Conservation (phyloP, 345 rosid species). For the Brassica incana region DNA sequence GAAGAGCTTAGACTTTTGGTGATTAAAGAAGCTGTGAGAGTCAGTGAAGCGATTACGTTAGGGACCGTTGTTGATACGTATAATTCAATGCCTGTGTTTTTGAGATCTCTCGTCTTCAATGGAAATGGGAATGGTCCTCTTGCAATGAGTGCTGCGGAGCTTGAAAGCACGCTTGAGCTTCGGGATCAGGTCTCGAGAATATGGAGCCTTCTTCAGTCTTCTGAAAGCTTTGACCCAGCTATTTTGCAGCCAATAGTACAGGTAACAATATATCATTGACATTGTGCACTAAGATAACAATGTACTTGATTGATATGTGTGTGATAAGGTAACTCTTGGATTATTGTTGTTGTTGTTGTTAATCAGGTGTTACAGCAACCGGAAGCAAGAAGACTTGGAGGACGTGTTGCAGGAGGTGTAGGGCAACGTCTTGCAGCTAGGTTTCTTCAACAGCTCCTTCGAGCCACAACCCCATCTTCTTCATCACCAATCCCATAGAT, state of each 20-base stretch:
- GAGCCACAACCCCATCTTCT: constrained; percentile 50
- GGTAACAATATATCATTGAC: constrained; percentile 42
- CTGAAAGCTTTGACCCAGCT: constrained; percentile 80
- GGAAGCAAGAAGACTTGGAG: constrained; percentile 74
- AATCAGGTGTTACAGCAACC: constrained; percentile 86
- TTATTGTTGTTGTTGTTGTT: background rate
- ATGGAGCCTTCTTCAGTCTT: constrained; percentile 72
- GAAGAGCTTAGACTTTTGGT: constrained; percentile 78
- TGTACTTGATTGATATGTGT: background rate
- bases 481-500: constrained; percentile 47
- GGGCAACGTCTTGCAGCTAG: constrained; percentile 90
- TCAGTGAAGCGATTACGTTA: constrained; percentile 68
- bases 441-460: constrained; percentile 81
- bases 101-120: constrained; percentile 52
- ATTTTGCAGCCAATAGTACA: constrained; percentile 77
- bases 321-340: background rate
- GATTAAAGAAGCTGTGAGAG: constrained; percentile 77
- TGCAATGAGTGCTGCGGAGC: constrained; percentile 53
- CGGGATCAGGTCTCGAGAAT: constrained; percentile 75
- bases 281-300: background rate
- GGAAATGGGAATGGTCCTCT: constrained; percentile 58
- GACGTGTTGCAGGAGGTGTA: constrained; percentile 74
- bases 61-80: constrained; percentile 63
- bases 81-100: constrained; percentile 59
- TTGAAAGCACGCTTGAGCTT: constrained; percentile 60